A percentile compares a stretch with the other conserved stretches of the same genome.
Conservation (phyloP, 768 basidiomycete genomes). For the Pulveroboletus ravenelii region DNA sequence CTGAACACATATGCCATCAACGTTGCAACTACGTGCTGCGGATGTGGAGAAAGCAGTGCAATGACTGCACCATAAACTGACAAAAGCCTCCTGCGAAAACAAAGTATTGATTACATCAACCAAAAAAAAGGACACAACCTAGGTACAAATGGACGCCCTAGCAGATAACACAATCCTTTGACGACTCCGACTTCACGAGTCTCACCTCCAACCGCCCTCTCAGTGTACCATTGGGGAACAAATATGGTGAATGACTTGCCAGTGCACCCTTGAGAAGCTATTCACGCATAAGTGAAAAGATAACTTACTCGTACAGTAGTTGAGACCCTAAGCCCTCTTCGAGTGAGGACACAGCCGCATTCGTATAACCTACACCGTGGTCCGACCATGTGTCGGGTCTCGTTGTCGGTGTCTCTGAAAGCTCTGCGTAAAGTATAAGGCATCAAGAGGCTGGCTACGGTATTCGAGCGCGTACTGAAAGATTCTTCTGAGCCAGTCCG, state of each 20-base stretch:
- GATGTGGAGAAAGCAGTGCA: too few relatives aligned
- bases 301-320: slow-evolving; percentile 9
- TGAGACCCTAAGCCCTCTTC: neutral
- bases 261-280: neutral
- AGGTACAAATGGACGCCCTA: neutral
- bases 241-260: slow-evolving; percentile 11
- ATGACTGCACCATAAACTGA: too few relatives aligned
- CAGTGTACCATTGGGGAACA: slow-evolving; percentile 18
- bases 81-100: too few relatives aligned
- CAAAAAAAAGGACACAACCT: too few relatives aligned
- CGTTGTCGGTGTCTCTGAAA: neutral
- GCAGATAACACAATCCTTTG: slow-evolving; percentile 14
- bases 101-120: too few relatives aligned
- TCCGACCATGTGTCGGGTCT: slow-evolving; percentile 16
- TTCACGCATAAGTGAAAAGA: neutral
- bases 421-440: neutral
- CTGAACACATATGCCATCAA: too few relatives aligned
- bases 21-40: too few relatives aligned
- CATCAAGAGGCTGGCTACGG: too few relatives aligned
- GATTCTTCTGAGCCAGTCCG: neutral
- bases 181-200: slow-evolving; percentile 5
- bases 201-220: slow-evolving; percentile 14
- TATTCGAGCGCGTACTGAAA: neutral
- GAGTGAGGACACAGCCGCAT: slow-evolving; percentile 5
- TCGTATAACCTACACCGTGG: slow-evolving; percentile 11